Evolutionary conservation across 164 flowering plant genomes (phyloP).

Genomic region (Chimonanthus praecox): DNA sequence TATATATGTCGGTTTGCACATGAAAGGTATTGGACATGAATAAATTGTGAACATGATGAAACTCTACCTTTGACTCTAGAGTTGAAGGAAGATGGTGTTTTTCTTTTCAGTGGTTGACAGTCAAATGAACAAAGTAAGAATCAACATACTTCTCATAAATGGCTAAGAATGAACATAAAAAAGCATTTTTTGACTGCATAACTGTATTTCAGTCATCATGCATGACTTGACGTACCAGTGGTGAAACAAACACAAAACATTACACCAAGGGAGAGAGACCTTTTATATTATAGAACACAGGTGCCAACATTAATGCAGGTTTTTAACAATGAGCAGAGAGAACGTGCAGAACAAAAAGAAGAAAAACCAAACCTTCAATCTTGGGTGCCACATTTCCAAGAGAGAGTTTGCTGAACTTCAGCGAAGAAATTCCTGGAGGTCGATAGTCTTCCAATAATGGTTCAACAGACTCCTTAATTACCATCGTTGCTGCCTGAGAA

Average conservation of each 20-base stretch:
- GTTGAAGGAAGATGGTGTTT: no score
- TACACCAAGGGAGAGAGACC: no score
- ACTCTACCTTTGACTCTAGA: no score
- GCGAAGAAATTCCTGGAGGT: constrained; percentile 84
- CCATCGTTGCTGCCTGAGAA: constrained; percentile 76
- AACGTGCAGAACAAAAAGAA: neutral
- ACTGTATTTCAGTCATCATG: neutral
- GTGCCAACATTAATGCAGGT: neutral
- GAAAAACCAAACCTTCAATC: constrained; percentile 66
- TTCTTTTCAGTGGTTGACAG: no score
- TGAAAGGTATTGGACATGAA: no score
- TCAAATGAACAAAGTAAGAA: no score
- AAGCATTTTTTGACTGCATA: neutral
- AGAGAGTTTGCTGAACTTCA: constrained; percentile 85
- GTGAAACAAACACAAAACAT: neutral
- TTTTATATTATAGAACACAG: no score
- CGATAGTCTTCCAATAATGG: constrained; percentile 91
- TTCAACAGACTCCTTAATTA: constrained; percentile 90
- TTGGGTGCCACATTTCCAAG: constrained; percentile 95
- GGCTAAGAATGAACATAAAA: neutral
- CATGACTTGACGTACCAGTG: neutral
- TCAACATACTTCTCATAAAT: no score
- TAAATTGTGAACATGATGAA: no score
- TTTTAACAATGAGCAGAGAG: neutral
- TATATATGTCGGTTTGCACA: no score